Conservation (phyloP, 805 yeast genomes). For the Trichomonascus vanleenenianus region DNA sequence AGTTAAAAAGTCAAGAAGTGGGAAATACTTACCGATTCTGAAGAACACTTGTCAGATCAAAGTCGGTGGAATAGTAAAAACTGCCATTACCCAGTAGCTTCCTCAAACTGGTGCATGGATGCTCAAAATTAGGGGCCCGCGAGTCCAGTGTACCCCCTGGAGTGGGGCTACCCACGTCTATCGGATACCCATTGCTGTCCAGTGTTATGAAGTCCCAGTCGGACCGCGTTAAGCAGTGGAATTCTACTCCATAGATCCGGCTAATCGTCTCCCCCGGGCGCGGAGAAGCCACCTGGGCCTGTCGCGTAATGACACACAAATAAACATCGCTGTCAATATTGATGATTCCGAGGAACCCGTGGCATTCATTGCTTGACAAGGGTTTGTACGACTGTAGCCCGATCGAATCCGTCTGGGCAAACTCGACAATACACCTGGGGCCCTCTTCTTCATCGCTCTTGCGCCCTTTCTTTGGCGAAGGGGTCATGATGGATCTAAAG, state of each 20-base stretch:
- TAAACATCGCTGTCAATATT: slow-evolving; percentile 60
- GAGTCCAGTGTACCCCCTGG: slow-evolving; percentile 10
- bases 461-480: neutral
- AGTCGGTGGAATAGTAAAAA: slow-evolving; percentile 85
- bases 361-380: slow-evolving; percentile 35
- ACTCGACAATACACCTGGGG: slow-evolving; percentile 36
- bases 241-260: slow-evolving; percentile 78
- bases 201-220: slow-evolving; percentile 76
- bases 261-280: slow-evolving; percentile 71
- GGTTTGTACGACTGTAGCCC: slow-evolving; percentile 32
- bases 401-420: slow-evolving; percentile 33
- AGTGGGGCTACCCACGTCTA: slow-evolving; percentile 34
- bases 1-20: too few species aligned
- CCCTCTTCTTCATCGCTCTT: slow-evolving; percentile 8
- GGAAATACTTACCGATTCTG: slow-evolving; percentile 47
- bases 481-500: slow-evolving; percentile 30
- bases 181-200: slow-evolving; percentile 62
- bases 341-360: slow-evolving; percentile 68
- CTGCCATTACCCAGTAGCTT: slow-evolving; percentile 81
- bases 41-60: slow-evolving; percentile 81
- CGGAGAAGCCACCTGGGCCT: slow-evolving; percentile 74
- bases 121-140: slow-evolving; percentile 32
- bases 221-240: slow-evolving; percentile 60
- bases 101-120: slow-evolving; percentile 77
- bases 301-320: slow-evolving; percentile 71